Evolutionary conservation across 768 basidiomycete species (phyloP), one percentile per base, ranked within the genome.

Genomic region (Tricholoma flavovirens): DNA sequence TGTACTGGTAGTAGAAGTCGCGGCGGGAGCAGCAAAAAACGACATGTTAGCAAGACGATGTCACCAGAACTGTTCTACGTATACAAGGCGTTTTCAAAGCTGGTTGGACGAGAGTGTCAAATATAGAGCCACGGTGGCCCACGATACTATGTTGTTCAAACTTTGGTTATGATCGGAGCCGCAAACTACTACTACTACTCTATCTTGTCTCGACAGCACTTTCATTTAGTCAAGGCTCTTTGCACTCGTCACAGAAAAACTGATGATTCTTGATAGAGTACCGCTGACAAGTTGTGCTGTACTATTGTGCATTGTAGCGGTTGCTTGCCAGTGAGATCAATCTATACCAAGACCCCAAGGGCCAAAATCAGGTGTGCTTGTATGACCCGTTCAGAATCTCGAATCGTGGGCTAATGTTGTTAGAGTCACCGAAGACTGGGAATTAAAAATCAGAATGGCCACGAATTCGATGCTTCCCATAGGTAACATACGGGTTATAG

Each of bases 11-110:
- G 68, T 59, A 22, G 67, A 64, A 7, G 62, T 64, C 4, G 69
- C 56, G 7, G 73, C 64, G 5, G 71, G 60, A 55, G 62, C 69
- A 22, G 55, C 49, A 56, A 78, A 79, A 65, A 76, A 77, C 30
- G 77, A 70, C 77, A 79, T 77, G 54, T 7, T 48, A 26, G 32
- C 5, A 35, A 51, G 4, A 24, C 10, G 11, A 40, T 26, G 50
- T 51, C 50, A 49, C 26, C 46, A 49, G 46, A 49, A 7, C 46
- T 49, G 26, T 49, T 17, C 15, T 14, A 46, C n/a, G 26, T 49
- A 26, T 49, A 15, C 30, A 3, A 17, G 26, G 29, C 15, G 7
- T 8, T 29, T 29, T n/a, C 9, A n/a, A 4, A 30, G 7, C 26
- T 7, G 14, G 24, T 48, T 45, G 22, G 22, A 45, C 12, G 45